phyloP scores from a whole-genome alignment of 1,139 yeast species.

The Pichia sp. region DNA sequence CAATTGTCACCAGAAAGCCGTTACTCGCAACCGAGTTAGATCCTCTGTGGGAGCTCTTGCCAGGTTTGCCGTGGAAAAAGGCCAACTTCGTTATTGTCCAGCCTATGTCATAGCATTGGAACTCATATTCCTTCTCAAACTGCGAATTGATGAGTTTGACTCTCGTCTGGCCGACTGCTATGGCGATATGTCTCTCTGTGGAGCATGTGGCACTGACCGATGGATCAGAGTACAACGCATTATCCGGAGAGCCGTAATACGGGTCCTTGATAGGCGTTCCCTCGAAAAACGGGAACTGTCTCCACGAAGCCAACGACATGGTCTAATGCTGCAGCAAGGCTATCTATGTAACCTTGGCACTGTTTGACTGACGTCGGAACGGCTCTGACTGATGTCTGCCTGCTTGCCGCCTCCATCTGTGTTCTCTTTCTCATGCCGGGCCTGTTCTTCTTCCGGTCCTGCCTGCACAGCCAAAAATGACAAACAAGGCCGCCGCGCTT shows the following conservation, averaged over 20 bases:
- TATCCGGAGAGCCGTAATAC: constrained; percentile 49
- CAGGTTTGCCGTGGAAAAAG: constrained; percentile 33
- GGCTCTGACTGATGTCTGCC: too few relatives aligned
- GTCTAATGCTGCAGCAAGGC: background rate
- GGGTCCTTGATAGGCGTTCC: constrained; percentile 84
- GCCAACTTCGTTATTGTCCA: constrained; percentile 58
- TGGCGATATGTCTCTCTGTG: constrained; percentile 48
- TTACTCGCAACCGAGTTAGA: background rate
- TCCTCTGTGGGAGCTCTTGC: background rate
- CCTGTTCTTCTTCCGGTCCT: background rate
- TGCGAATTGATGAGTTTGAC: constrained; percentile 54
- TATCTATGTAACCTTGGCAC: too few relatives aligned
- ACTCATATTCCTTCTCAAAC: constrained; percentile 44
- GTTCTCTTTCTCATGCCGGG: too few relatives aligned
- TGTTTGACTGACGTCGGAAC: too few relatives aligned
- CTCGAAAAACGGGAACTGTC: constrained; percentile 87
- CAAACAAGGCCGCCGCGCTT: background rate
- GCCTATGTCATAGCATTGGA: constrained; percentile 61
- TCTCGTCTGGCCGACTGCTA: constrained; percentile 53
- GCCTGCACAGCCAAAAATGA: background rate
- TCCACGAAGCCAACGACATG: constrained; percentile 58
- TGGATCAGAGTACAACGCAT: constrained; percentile 72
- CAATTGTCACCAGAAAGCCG: constrained; percentile 57
- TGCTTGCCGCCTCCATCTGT: too few relatives aligned
- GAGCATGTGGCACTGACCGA: constrained; percentile 59